Evolutionary conservation across 192 early-diverging fungal genomes (phyloP), one percentile per base, ranked within the genome.

Genomic region (Chytriomyces hyalinus): DNA sequence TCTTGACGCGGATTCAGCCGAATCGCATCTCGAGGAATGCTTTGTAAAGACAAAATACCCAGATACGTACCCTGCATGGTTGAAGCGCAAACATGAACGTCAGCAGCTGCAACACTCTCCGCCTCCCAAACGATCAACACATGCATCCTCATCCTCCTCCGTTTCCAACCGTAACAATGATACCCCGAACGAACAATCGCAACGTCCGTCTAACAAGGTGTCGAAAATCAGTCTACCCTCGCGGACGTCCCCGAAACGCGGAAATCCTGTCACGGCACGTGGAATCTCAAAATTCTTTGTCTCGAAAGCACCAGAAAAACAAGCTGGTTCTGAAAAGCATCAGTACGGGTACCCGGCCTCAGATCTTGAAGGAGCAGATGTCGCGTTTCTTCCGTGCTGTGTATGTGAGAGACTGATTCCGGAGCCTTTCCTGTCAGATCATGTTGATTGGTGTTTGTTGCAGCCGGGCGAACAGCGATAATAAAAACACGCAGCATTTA

Each of bases 11-110:
- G 36, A 36, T 36, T 36, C 36, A 36, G 36, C 68, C 36, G 68
- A 70, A 4, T 28, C 49, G 24, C 68, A 70, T 53, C 24, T 57
- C 13, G 68, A 45, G 15, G 13, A 44, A 8, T 70, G 68, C 50
- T 70, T 22, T 53, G 50, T 70, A 3, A 10, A 28, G 13, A 70
- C 22, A 22, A 49, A 70, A 24, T 45, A 70, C 53, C 68, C 68
- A 11, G 68, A 70, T 5, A 43, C 13, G n/a, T 10, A 26, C 3
- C 49, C 49, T 8, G 68, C 49, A 26, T 70, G 68, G 68, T 9
- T 15, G 44, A 43, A 43, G 11, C 24, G 20, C 22, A 20, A 28
- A 20, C 62, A 13, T 36, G 22, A 20, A 22, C 62, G 36, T n/a
- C 57, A 59, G 57, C 57, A n/a, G 57, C 57, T n/a, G 57, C 57